These are phyloP conservation scores for Linum usitatissimum DNA, from an alignment of 345 rosid species.

Conservation along the genomic window DNA sequence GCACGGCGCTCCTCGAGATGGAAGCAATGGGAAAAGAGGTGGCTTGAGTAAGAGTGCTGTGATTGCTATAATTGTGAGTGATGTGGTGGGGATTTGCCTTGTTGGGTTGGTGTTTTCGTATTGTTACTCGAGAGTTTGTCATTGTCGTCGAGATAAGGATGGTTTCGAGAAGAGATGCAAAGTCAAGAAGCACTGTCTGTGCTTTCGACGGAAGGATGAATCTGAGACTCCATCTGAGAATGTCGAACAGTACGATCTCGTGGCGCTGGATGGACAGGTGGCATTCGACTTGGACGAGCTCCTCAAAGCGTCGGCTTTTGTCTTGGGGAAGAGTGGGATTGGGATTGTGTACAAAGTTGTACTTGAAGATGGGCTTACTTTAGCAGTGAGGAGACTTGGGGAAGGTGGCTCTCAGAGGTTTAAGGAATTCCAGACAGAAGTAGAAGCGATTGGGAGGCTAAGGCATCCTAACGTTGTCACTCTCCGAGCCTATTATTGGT, in stretches of 20 bases:
- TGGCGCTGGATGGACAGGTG: constrained; percentile 62
- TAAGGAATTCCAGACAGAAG: constrained; percentile 93
- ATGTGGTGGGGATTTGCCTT: constrained; percentile 74
- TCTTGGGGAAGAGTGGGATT: constrained; percentile 88
- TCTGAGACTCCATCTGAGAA: constrained; percentile 67
- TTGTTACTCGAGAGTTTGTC: constrained; percentile 61
- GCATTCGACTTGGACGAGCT: constrained; percentile 85
- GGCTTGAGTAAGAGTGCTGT: constrained; percentile 53
- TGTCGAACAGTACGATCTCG: constrained; percentile 70
- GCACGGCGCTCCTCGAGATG: constrained; percentile 38
- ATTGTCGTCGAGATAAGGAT: constrained; percentile 27
- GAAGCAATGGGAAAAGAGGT: constrained; percentile 33
- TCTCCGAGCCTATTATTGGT: constrained; percentile 94
- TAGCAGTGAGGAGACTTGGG: constrained; percentile 85
- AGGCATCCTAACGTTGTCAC: constrained; percentile 80
- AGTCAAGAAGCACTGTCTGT: constrained; percentile 47
- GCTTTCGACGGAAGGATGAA: constrained; percentile 64
- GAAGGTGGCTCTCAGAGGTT: constrained; percentile 96
- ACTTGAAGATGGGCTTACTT: constrained; percentile 74
- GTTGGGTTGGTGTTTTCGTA: constrained; percentile 76
- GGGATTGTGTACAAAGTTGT: constrained; percentile 97
- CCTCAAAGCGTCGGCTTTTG: constrained; percentile 94
- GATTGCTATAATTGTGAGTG: constrained; percentile 63
- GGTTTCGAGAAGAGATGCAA: constrained; percentile 50
- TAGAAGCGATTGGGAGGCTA: constrained; percentile 86